phyloP scores from a whole-genome alignment of 1,284 basidiomycete species.

The Cryptococcus sp. region DNA sequence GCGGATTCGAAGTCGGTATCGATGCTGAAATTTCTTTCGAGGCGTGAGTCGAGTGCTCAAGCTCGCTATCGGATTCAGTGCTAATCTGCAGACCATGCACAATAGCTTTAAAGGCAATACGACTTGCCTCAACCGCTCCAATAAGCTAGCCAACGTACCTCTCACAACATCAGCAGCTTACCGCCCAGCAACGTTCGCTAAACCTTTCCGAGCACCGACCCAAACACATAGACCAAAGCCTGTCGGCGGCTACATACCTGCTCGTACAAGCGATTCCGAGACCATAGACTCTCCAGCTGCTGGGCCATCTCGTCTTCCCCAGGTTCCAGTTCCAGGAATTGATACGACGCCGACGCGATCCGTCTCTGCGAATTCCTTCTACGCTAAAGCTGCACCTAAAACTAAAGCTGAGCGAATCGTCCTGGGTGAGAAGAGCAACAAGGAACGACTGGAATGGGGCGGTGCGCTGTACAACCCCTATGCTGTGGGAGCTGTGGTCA shows the following conservation, averaged over 20 bases:
- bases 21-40: constrained; percentile 32
- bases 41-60: constrained; percentile 30
- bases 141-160: not conserved
- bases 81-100: constrained; percentile 26
- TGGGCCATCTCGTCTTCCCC: constrained; percentile 12
- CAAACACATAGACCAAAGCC: constrained; percentile 20
- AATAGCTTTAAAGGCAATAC: constrained; percentile 22
- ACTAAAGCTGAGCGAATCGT: constrained; percentile 32
- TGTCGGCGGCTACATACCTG: constrained; percentile 20
- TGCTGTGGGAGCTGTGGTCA: constrained; percentile 75
- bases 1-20: constrained; percentile 64
- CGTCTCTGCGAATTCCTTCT: constrained; percentile 34
- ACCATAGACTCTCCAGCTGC: not conserved
- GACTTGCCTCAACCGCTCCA: not conserved
- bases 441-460: constrained; percentile 34
- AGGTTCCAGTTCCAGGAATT: not conserved
- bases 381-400: constrained; percentile 23
- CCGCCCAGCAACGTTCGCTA: constrained; percentile 26
- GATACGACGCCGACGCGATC: constrained; percentile 11
- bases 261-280: constrained; percentile 1
- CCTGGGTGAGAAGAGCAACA: constrained; percentile 42
- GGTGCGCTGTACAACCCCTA: constrained; percentile 61
- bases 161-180: constrained; percentile 16
- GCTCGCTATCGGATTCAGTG: constrained; percentile 33
- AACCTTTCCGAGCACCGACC: constrained; percentile 37